A percentile compares a stretch with the other conserved stretches of the same genome.
phyloP scores from a whole-genome alignment of 1,284 basidiomycete genomes.

The Ceratobasidium sp. region DNA sequence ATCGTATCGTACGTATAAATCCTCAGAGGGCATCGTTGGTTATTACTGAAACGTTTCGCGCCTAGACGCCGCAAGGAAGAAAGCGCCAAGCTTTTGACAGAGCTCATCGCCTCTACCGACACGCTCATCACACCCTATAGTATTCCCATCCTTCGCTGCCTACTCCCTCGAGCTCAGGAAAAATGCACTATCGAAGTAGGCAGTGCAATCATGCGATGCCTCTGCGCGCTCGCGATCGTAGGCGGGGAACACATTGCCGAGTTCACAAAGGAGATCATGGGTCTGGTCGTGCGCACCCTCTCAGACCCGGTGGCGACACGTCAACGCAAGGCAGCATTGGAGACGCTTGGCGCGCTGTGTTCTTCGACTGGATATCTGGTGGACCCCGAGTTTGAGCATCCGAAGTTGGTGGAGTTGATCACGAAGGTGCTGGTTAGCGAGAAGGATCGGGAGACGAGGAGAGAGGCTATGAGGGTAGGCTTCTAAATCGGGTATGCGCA shows the following conservation, averaged over 20 bases:
- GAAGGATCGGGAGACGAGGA: slow-evolving; percentile 29
- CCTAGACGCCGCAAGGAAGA: slow-evolving; percentile 35
- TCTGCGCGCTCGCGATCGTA: slow-evolving; percentile 26
- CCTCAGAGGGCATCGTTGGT: neutral
- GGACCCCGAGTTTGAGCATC: slow-evolving; percentile 25
- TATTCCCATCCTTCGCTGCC: slow-evolving; percentile 24
- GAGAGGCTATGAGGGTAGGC: slow-evolving; percentile 36
- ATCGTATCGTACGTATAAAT: slow-evolving; percentile 75
- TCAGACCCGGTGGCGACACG: slow-evolving; percentile 28
- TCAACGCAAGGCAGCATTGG: slow-evolving; percentile 22
- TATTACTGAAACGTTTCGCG: neutral
- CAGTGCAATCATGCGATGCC: slow-evolving; percentile 32
- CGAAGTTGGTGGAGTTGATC: slow-evolving; percentile 38
- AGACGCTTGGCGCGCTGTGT: slow-evolving; percentile 38
- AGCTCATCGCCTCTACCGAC: slow-evolving; percentile 28
- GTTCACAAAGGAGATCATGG: slow-evolving; percentile 28
- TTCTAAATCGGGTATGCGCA: neutral
- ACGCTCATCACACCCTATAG: slow-evolving; percentile 38
- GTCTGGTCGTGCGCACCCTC: slow-evolving; percentile 21
- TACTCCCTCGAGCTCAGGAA: slow-evolving; percentile 21
- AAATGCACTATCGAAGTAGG: slow-evolving; percentile 35
- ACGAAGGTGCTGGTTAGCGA: slow-evolving; percentile 28
- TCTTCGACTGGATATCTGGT: slow-evolving; percentile 38
- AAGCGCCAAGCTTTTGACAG: slow-evolving; percentile 39
- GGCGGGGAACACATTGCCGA: slow-evolving; percentile 33